Evolutionary conservation across 2,329 filamentous ascomycete genomes (phyloP).

Genomic region (Neofusicoccum kwambonambiense): DNA sequence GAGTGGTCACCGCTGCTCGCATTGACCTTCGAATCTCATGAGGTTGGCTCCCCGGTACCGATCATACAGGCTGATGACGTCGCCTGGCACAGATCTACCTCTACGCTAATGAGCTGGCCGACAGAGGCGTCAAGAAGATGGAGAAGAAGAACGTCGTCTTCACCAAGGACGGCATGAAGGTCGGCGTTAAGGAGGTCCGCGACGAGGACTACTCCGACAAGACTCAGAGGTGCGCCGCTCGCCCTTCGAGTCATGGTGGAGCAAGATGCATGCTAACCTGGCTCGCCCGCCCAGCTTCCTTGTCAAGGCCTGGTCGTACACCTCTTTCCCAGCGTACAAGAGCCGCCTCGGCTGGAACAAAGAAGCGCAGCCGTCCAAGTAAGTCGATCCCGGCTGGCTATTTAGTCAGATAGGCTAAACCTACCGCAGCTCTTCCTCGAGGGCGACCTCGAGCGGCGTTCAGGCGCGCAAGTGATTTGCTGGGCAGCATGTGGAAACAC

Average conservation of each 20-base stretch:
- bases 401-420: background rate
- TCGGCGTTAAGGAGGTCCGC: slow-evolving; percentile 67
- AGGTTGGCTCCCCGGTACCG: background rate
- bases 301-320: slow-evolving; percentile 51
- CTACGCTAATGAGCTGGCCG: slow-evolving; percentile 63
- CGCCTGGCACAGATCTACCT: slow-evolving; percentile 57
- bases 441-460: background rate
- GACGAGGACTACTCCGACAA: slow-evolving; percentile 71
- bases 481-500: background rate
- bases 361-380: background rate
- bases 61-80: slow-evolving; percentile 1
- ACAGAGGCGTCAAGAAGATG: slow-evolving; percentile 67
- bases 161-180: slow-evolving; percentile 70
- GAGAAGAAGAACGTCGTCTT: slow-evolving; percentile 73
- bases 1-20: slow-evolving; percentile 8
- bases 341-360: slow-evolving; percentile 32
- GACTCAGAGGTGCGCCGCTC: slow-evolving; percentile 57
- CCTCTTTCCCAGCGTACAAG: slow-evolving; percentile 37
- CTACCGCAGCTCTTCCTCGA: background rate
- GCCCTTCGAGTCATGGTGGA: slow-evolving; percentile 3
- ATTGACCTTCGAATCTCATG: slow-evolving; percentile 1
- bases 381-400: background rate
- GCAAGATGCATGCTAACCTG: slow-evolving; percentile 9
- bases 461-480: background rate
- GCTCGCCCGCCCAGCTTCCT: slow-evolving; percentile 34